phyloP scores from a whole-genome alignment of 1,284 basidiomycete species.

The Irpex sp. region DNA sequence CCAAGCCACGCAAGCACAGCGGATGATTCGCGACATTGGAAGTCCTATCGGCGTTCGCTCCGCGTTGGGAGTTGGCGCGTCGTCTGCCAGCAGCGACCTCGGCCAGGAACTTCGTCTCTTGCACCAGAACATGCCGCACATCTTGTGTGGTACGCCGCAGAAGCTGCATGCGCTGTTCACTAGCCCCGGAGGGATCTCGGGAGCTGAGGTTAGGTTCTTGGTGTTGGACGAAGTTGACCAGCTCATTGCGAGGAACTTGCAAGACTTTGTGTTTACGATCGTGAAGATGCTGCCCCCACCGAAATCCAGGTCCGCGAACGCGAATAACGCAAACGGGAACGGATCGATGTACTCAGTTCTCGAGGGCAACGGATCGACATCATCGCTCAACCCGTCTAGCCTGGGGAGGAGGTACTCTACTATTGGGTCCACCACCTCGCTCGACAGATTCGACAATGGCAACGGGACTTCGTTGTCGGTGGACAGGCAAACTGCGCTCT shows the following conservation, averaged over 20 bases:
- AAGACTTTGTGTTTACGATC: slow-evolving; percentile 92
- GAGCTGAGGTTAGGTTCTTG: slow-evolving; percentile 85
- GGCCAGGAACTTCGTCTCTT: slow-evolving; percentile 78
- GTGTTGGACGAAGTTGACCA: slow-evolving; percentile 98
- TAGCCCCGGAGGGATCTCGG: slow-evolving; percentile 68
- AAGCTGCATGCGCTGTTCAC: slow-evolving; percentile 93
- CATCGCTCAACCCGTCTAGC: slow-evolving; percentile 43
- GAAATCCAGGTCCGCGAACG: slow-evolving; percentile 57
- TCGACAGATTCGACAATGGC: slow-evolving; percentile 21
- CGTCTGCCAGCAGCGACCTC: slow-evolving; percentile 62
- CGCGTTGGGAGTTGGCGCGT: slow-evolving; percentile 79
- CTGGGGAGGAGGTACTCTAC: slow-evolving; percentile 56
- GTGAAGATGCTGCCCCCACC: slow-evolving; percentile 87
- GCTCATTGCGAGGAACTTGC: slow-evolving; percentile 92
- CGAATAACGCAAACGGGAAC: slow-evolving; percentile 28
- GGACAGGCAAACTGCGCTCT: slow-evolving; percentile 94
- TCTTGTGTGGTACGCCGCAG: slow-evolving; percentile 96
- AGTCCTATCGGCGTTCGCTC: slow-evolving; percentile 88
- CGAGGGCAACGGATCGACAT: slow-evolving; percentile 47
- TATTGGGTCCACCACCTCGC: slow-evolving; percentile 42
- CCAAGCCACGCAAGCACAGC: slow-evolving; percentile 96
- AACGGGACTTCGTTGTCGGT: slow-evolving; percentile 26
- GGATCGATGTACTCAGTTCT: slow-evolving; percentile 39
- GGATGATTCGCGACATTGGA: slow-evolving; percentile 94
- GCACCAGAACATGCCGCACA: slow-evolving; percentile 89